Base-by-base conservation (phyloP, 140 eudicot species). In the Bidens hawaiensis region DNA sequence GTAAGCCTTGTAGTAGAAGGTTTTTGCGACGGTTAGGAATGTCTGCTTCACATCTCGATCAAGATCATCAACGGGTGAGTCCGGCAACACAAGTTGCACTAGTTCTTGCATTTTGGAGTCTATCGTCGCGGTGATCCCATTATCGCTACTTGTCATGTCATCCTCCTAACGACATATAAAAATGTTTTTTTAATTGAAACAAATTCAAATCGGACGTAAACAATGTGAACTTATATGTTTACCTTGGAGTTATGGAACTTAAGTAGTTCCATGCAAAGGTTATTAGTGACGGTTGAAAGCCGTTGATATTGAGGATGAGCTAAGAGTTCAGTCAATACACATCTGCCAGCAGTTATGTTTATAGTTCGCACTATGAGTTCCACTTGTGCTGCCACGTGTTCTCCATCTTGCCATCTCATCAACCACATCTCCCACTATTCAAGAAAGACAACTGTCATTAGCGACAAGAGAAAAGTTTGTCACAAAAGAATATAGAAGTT, bases 361-460 rank as follows among this genome's bases (percentile, higher is more conserved):
- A 90, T 69, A 0, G 87, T 90, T 18, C 50, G 81, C 22, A 80
- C 76, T 1, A 86, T 9, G 8, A 90, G 51, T 43, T 79, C 85
- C 1, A 90, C 88, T 25, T 86, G 78, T 9, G 83, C 79, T 17
- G 64, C 47, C 64, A 53, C 71, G 34, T 70, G 83, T 50, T 63
- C 85, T 27, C 77, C 85, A 22, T 66, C 70, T 70, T 67, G 79
- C 94, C 89, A 86, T 16, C 70, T 73, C 28, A 49, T 53, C 55
- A 90, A 9, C 97, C 95, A 86, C 62, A 72, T 83, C 34, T 53
- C 77, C 96, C 97, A 90, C 97, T 90, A 57, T 2, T 2, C 4
- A 0, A 11, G 40, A 26, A 36, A 24, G 12, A 49, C 30, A 5
- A 24, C 7, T 4, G 22, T 47, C 67, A 58, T 21, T 36, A 10